Percentiles rank a stretch among this genome's conserved stretches.
Conservation (phyloP, 225 moss, liverwort and hornwort genomes). For the Neckera pumila region DNA sequence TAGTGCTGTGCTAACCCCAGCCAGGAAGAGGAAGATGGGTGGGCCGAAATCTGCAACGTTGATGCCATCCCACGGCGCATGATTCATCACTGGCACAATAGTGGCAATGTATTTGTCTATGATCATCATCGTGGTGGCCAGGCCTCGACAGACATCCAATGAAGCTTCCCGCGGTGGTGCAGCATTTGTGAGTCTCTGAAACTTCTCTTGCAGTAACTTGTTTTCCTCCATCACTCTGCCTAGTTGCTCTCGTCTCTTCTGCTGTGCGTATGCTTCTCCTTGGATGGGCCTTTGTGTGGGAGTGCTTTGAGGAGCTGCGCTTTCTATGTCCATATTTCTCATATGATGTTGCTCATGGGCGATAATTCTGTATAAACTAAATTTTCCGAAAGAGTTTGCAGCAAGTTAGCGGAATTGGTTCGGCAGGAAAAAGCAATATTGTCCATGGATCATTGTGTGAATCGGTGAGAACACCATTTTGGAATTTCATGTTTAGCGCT, state of each 20-base stretch:
- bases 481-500: not conserved
- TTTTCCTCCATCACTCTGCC: not conserved
- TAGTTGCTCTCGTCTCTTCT: not conserved
- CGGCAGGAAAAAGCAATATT: not conserved
- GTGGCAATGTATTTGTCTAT: constrained; percentile 39
- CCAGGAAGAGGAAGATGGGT: constrained; percentile 52
- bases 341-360: not conserved
- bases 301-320: not conserved
- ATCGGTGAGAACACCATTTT: not conserved
- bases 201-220: not conserved
- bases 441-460: not conserved
- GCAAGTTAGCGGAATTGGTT: not conserved
- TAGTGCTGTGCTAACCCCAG: constrained; percentile 41
- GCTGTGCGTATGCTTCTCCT: not conserved
- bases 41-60: constrained; percentile 63
- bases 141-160: constrained; percentile 57
- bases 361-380: not conserved
- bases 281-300: not conserved
- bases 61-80: constrained; percentile 62
- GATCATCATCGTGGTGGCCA: constrained; percentile 54
- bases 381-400: not conserved
- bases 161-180: constrained; percentile 29
- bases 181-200: not conserved
- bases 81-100: constrained; percentile 35
- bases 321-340: constrained; percentile 1